Base-by-base conservation (phyloP, 2,329 filamentous ascomycete species). In the Fusarium sp. region DNA sequence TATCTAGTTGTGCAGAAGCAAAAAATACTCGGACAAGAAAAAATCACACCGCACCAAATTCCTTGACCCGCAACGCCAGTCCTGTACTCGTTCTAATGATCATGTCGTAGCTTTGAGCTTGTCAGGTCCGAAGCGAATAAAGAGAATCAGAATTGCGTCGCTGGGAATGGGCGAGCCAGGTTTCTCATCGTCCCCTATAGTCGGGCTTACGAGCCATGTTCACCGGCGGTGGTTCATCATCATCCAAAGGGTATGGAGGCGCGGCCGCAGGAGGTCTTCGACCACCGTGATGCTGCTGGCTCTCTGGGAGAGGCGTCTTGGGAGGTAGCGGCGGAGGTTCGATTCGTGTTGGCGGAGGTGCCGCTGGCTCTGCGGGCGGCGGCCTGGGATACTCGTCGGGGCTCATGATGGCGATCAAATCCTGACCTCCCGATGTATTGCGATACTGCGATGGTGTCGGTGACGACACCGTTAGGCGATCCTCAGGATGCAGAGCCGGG, bases 171-270 rank as follows among this genome's bases (percentile, higher is more conserved):
- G 15, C 43, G 29, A 14, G 1, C 8, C 17, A 35, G 13, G 3
- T 17, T 4, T 31, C 17, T 55, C 45, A 67, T 48, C 82, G 77
- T 38, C 81, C 78, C 53, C 80, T 82, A 67, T 88, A 91, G 44
- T 90, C 88, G 1, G 94, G 94, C 75, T 97, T 97, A 66, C 88
- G 86, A 39, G 90, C 88, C 83, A 92, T 90, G 70, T 96, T 96
- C 8, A 96, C 92, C 7, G 85, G 81, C 4, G 94, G 94, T 15
- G 94, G 93, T 25, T 90, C 88, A 23, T 89, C 90, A 69, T 96
- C 90, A 39, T 88, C 88, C 43, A 91, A 77, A 0, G 94, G 94
- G 73, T 97, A 97, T 1, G 93, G 93, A 31, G 91, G 82, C 9
- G 79, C 73, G 1, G 74, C 61, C 6, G 72, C 68, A 56, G 77